Evolutionary conservation across 2,329 filamentous ascomycete species (phyloP), one percentile per base, ranked within the genome.

Genomic region (Sordariomycetes sp.): DNA sequence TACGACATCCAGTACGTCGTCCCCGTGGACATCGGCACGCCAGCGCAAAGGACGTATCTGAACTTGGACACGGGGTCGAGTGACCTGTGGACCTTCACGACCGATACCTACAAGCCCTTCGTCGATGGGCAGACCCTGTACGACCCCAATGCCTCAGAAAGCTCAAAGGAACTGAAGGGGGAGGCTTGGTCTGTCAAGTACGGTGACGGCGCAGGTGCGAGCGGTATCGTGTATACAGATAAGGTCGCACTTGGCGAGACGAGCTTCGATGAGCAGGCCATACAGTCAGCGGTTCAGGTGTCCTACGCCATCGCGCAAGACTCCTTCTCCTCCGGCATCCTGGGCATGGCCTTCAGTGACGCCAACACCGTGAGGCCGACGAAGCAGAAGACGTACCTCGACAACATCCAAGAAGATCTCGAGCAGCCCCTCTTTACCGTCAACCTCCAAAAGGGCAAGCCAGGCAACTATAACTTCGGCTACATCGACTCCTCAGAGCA

Each of bases 41-140:
- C 66, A 6, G 43, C 52, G 6, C 75, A 79, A 45, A 70, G 61
- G 4, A 51, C 85, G 41, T 69, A 75, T 39, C 53, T 87, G 39
- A 79, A 85, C 50, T 70, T 87, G 39, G 83, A 87, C 44, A 87
- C 82, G 11, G 58, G 58, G 4, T 62, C 58, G 10, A 45, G 79
- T 66, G 41, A 81, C 65, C 42, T 62, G 58, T 85, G 81, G 80
- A 72, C 78, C 26, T 82, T 80, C 55, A 82, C 78, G 0, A 64
- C 63, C 14, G 63, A 76, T 17, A 70, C 78, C 11, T 51, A 70
- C 5, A 41, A 54, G 3, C 51, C 55, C 6, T 51, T 71, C 36
- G 58, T 68, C 30, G 43, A 43, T 1, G 72, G 72, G 5, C 79
- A 82, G 45, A 49, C 56, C 25, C 51, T 75, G 45, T 85, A 85